Evolutionary conservation across 495 filamentous ascomycete genomes (phyloP).

Genomic region (Penicillium verhagenii): DNA sequence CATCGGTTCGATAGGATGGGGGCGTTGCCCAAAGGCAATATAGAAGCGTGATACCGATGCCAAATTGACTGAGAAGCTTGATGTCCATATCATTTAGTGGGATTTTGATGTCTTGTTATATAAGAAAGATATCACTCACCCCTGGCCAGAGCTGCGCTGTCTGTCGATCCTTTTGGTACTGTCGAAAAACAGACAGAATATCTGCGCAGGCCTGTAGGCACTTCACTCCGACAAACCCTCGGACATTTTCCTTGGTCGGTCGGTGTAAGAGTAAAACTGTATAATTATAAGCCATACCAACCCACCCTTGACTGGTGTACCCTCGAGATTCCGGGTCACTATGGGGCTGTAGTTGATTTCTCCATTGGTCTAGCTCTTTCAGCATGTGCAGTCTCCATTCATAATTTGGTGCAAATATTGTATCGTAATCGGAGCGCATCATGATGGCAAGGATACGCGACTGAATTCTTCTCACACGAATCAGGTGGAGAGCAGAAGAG

Average conservation of each 20-base stretch:
- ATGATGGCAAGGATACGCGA: constrained; percentile 21
- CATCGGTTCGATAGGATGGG: neutral
- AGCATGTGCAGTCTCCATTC: constrained; percentile 23
- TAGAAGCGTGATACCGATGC: constrained; percentile 18
- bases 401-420: constrained; percentile 1
- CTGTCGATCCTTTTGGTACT: constrained; percentile 22
- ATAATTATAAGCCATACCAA: constrained; percentile 25
- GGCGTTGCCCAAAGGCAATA: constrained; percentile 28
- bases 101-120: neutral
- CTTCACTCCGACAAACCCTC: constrained; percentile 8
- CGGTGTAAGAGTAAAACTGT: constrained; percentile 17
- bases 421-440: constrained; percentile 17
- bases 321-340: constrained; percentile 16
- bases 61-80: constrained; percentile 23
- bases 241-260: constrained; percentile 15
- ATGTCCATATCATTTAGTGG: neutral
- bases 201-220: constrained; percentile 17
- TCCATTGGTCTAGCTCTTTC: constrained; percentile 17
- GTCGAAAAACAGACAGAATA: constrained; percentile 18
- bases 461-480: constrained; percentile 22
- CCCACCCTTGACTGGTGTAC: constrained; percentile 24
- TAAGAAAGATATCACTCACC: constrained; percentile 4
- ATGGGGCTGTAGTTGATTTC: constrained; percentile 12
- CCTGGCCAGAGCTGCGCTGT: constrained; percentile 26
- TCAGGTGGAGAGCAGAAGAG: constrained; percentile 21